Evolutionary conservation across 208 protist genomes (phyloP), one percentile per base, ranked within the genome.

Genomic region (Crithidia thermophila): DNA sequence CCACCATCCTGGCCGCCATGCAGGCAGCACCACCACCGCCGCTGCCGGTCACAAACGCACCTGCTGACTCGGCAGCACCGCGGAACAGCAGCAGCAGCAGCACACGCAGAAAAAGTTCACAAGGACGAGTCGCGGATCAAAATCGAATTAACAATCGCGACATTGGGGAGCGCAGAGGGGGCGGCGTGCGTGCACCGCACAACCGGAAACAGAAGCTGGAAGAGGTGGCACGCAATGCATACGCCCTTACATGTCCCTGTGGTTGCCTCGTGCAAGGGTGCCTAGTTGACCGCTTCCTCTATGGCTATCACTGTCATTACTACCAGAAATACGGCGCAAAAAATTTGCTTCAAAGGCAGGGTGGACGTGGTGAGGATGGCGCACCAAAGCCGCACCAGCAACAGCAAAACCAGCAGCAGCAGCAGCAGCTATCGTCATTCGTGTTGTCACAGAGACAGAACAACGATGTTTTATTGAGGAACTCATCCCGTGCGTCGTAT

Each of bases 191-290:
- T 4, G 47, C 21, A n/a, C 8, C 5, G 31, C 8, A 59, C 16
- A 8, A 49, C 28, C 3, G 20, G 14, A 23, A 13, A 20, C 6
- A 23, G 28, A 53, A 34, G 47, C 5, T 21, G 28, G 47, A 9
- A 7, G 21, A 4, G 27, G 28, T 6, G 5, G n/a, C 21, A 18
- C 47, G 10, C 9, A 11, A 14, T n/a, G 25, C 30, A 4, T 21
- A 4, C 1, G 27, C 16, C 8, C 45, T 6, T 6, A 67, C 62
- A n/a, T 77, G 71, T 30, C 25, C 23, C 31, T 77, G 71, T 27
- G 71, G 71, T 16, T 77, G 71, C 28, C 25, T 77, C n/a, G 28
- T 52, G 5, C 28, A 16, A 3, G 71, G 71, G 3, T 49, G 61
- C 28, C 52, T 56, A 21, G 20, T 70, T 16, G 63, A 77, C 49